Evolutionary conservation across 495 filamentous ascomycete species (phyloP).

Genomic region (Penicillium steckii): DNA sequence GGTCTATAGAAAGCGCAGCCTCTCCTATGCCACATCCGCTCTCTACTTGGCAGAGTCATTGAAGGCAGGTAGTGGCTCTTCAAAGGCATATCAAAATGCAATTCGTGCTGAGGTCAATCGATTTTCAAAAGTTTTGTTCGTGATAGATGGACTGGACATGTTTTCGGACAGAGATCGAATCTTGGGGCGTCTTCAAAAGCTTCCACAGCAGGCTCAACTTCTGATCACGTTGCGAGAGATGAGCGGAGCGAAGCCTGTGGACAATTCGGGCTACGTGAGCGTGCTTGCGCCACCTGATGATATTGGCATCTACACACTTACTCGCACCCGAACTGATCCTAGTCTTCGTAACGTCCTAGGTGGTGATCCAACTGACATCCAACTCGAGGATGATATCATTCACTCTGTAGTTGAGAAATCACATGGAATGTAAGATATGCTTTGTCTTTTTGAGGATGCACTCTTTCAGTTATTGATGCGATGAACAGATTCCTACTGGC

Average conservation of each 20-base stretch:
- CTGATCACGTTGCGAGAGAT: conserved; percentile 32
- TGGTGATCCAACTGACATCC: too few species aligned
- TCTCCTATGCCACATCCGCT: conserved; percentile 18
- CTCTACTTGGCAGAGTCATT: conserved; percentile 27
- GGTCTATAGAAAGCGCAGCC: conserved; percentile 27
- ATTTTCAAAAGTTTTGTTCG: conserved; percentile 31
- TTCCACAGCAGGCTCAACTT: conserved; percentile 35
- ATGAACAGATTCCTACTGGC: conserved; percentile 30
- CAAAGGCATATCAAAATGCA: conserved; percentile 34
- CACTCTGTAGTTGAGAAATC: conserved; percentile 26
- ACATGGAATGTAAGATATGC: conserved; percentile 27
- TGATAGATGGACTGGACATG: conserved; percentile 34
- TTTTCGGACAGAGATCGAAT: conserved; percentile 31
- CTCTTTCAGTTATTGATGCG: background rate
- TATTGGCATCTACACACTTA: conserved; percentile 18
- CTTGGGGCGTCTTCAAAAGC: conserved; percentile 32
- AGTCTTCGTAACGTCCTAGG: too few species aligned
- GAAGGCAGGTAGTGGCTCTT: conserved; percentile 18
- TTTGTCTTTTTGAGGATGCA: background rate
- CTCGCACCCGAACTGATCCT: conserved; percentile 10
- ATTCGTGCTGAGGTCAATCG: conserved; percentile 35
- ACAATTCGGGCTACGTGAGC: conserved; percentile 14
- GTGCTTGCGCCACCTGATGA: conserved; percentile 20
- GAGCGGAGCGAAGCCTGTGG: conserved; percentile 2
- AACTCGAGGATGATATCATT: too few species aligned